Evolutionary conservation across 2,329 filamentous ascomycete species (phyloP).

Genomic region (Fusarium citri): DNA sequence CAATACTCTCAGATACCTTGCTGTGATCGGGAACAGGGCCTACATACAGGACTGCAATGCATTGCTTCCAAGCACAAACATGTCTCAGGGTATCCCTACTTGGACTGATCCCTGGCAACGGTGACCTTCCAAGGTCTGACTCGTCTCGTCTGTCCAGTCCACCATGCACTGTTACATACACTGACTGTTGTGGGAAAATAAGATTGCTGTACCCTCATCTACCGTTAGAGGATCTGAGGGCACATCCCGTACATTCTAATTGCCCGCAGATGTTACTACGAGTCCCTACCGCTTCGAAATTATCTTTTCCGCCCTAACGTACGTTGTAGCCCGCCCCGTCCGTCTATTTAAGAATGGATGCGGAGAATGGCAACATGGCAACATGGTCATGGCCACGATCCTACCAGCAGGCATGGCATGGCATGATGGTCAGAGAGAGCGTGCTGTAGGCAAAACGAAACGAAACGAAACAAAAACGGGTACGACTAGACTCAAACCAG

Average conservation of each 20-base stretch:
- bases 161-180: conserved; percentile 24
- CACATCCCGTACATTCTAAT: conserved; percentile 4
- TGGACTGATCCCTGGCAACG: conserved; percentile 17
- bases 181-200: conserved; percentile 9
- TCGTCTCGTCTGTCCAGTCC: conserved; percentile 10
- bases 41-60: neutral
- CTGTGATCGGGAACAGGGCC: neutral
- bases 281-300: conserved; percentile 3
- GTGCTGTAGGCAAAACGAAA: conserved; percentile 25
- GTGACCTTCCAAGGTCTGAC: conserved; percentile 31
- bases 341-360: conserved; percentile 23
- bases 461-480: conserved; percentile 40
- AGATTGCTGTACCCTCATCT: conserved; percentile 26
- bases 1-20: neutral
- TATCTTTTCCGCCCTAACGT: conserved; percentile 5
- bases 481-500: conserved; percentile 12
- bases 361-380: conserved; percentile 27
- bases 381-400: conserved; percentile 1
- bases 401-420: conserved; percentile 12
- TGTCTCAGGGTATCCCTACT: conserved; percentile 23
- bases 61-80: neutral
- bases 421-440: neutral
- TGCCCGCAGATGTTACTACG: neutral
- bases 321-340: conserved; percentile 23
- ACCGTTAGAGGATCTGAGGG: conserved; percentile 19